Conservation (phyloP, 2,329 filamentous ascomycete genomes). For the Alternaria triticimaculans region DNA sequence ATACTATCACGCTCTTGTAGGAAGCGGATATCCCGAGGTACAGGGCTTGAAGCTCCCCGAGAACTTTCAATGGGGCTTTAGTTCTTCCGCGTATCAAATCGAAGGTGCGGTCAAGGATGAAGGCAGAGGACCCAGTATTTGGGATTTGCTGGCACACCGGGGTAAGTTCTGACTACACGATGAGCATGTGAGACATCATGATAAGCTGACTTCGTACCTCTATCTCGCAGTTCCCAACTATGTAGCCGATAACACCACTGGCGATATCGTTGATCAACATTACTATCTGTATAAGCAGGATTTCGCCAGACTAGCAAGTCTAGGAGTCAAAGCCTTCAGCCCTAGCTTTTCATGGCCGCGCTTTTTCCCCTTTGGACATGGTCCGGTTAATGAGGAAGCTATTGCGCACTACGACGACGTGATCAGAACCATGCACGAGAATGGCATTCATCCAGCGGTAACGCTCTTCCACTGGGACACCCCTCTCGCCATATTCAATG, state of each 20-base stretch:
- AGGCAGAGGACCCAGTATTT: slow-evolving; percentile 53
- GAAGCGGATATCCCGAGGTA: slow-evolving; percentile 42
- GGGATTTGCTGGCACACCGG: slow-evolving; percentile 53
- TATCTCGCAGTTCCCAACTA: slow-evolving; percentile 39
- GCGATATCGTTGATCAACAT: slow-evolving; percentile 51
- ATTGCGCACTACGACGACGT: slow-evolving; percentile 51
- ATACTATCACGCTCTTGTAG: slow-evolving; percentile 53
- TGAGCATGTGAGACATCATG: neutral
- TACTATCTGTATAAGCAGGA: slow-evolving; percentile 56
- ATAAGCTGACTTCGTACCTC: neutral
- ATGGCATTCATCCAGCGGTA: slow-evolving; percentile 45
- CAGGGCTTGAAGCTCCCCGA: slow-evolving; percentile 49
- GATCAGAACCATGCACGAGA: slow-evolving; percentile 44
- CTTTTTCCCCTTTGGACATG: slow-evolving; percentile 49
- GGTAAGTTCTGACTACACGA: neutral
- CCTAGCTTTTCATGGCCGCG: slow-evolving; percentile 50
- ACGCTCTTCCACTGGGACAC: slow-evolving; percentile 55
- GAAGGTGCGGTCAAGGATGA: slow-evolving; percentile 54
- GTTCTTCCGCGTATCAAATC: slow-evolving; percentile 51
- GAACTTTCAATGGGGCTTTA: slow-evolving; percentile 53
- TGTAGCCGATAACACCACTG: slow-evolving; percentile 51
- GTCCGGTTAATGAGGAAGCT: slow-evolving; percentile 45
- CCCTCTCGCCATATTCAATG: slow-evolving; percentile 50
- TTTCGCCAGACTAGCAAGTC: slow-evolving; percentile 45
- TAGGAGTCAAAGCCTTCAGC: slow-evolving; percentile 42